A percentile compares a stretch with the other conserved stretches of the same genome.
These are phyloP conservation scores for Microbotryomycetes sp. DNA, from an alignment of 1,284 basidiomycete genomes.

Conservation along the genomic window DNA sequence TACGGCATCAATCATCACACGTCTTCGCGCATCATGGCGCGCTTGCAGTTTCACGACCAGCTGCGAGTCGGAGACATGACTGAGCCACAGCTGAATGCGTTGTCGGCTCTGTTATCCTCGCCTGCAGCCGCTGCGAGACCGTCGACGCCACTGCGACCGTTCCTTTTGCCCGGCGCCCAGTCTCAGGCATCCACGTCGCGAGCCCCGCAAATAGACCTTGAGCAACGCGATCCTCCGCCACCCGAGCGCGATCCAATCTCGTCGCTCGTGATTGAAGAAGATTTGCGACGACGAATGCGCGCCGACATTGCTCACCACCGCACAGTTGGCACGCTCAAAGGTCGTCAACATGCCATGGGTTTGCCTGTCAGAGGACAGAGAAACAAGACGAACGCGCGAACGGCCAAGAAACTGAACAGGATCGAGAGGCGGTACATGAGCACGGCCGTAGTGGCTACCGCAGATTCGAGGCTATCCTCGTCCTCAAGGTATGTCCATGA, in stretches of 20 bases:
- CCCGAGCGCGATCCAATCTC: conserved; percentile 53
- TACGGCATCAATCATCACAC: conserved; percentile 72
- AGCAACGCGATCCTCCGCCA: conserved; percentile 21
- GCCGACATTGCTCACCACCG: conserved; percentile 85
- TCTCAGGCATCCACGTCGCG: conserved; percentile 4
- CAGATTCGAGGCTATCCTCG: neutral
- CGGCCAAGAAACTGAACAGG: conserved; percentile 75
- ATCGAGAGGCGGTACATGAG: conserved; percentile 38
- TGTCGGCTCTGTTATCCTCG: conserved; percentile 81
- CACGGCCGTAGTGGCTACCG: neutral
- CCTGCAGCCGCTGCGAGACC: conserved; percentile 60
- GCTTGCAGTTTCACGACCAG: conserved; percentile 69
- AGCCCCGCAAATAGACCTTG: conserved; percentile 1
- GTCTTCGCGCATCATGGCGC: conserved; percentile 72
- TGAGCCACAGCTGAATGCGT: conserved; percentile 68
- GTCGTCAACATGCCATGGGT: conserved; percentile 77
- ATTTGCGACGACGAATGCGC: conserved; percentile 65
- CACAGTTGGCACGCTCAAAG: conserved; percentile 80
- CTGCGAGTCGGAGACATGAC: conserved; percentile 68
- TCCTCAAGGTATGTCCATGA: no score
- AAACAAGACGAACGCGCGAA: conserved; percentile 75
- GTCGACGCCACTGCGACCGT: conserved; percentile 48
- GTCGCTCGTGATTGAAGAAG: conserved; percentile 70
- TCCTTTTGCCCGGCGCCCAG: conserved; percentile 8
- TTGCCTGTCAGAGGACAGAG: conserved; percentile 84